Evolutionary conservation across 441 rosid genomes (phyloP).

Genomic region (Daphne laureola): DNA sequence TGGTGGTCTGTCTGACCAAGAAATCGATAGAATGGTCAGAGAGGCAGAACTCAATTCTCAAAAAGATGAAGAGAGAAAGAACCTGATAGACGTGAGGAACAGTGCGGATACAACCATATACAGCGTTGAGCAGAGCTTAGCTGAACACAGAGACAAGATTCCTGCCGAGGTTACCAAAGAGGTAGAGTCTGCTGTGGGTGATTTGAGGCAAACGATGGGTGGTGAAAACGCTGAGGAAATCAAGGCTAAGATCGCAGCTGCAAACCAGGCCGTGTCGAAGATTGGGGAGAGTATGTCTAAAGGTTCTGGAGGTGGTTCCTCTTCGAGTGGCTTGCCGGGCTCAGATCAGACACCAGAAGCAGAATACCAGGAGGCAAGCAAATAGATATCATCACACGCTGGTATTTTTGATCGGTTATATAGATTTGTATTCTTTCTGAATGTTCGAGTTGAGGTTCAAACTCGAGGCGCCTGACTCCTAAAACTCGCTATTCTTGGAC

Average conservation of each 20-base stretch:
- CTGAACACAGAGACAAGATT: slow-evolving; percentile 51
- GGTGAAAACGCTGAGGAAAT: slow-evolving; percentile 41
- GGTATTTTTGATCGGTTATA: no score
- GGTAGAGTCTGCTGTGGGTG: slow-evolving; percentile 45
- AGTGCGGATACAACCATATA: slow-evolving; percentile 44
- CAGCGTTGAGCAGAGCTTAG: slow-evolving; percentile 50
- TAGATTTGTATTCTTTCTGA: no score
- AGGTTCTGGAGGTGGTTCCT: slow-evolving; percentile 29
- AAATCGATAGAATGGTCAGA: slow-evolving; percentile 36
- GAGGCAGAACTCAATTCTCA: slow-evolving; percentile 33
- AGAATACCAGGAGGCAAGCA: slow-evolving; percentile 42
- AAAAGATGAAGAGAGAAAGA: slow-evolving; percentile 28
- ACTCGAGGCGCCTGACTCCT: no score
- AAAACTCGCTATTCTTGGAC: no score
- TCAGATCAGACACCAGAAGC: slow-evolving; percentile 43
- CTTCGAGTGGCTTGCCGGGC: slow-evolving; percentile 27
- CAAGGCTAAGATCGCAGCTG: slow-evolving; percentile 43
- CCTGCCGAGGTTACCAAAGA: slow-evolving; percentile 41
- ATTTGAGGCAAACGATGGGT: slow-evolving; percentile 38
- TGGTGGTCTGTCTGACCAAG: slow-evolving; percentile 32
- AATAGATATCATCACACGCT: slow-evolving; percentile 13
- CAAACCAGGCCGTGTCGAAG: slow-evolving; percentile 52
- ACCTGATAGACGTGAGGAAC: slow-evolving; percentile 44
- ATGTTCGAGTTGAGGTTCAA: no score
- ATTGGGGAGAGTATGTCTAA: slow-evolving; percentile 52